Base-by-base conservation (phyloP, 1,139 yeast genomes). In the Meyerozyma athensensis region DNA sequence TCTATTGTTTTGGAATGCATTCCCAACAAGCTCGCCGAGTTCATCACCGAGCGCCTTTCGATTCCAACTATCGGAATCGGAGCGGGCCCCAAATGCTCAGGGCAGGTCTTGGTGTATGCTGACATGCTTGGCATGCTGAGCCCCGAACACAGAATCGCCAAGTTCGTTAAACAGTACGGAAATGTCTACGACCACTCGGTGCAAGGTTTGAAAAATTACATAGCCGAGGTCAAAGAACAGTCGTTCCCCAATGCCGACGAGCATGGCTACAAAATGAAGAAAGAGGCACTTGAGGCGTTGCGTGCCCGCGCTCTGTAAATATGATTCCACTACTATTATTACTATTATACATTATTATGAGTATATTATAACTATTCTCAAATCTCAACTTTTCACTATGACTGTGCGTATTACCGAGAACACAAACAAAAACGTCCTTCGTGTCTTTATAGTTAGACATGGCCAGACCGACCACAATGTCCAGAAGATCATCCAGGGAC, bases 21-120 rank as follows among this genome's bases (percentile, higher is more conserved):
- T 7, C 98, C 98, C 3, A 77, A 77, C 39, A 73, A 72, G 42
- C 63, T 92, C n/a, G 92, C 92, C 0, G 60, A 68, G 34, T 64
- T 66, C 41, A 77, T 92, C 32, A 85, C 97, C 0, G 54, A 68
- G 2, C 63, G 65, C 20, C 58, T 89, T 21, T 41, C 57, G 0
- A 67, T 90, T 1, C 97, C 98, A 0, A 86, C 95, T 1, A 89
- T 92, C 45, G 97, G 98, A 5, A 92, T 92, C 38, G 98, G 98
- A 5, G 97, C 97, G 0, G 97, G 98, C 0, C 79, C 81, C 14
- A 63, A 62, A 9, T 82, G 92, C 12, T 79, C 87, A 24, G 97
- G 96, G 0, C 97, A 92, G 57, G 96, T 92, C 1, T 69, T 92
- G 36, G 98, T 92, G 1, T 80, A 85, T 55, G 77, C 89, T 2